phyloP scores from a whole-genome alignment of 176 grass and related monocot genomes.

The Ampelocalamus luodianensis region DNA sequence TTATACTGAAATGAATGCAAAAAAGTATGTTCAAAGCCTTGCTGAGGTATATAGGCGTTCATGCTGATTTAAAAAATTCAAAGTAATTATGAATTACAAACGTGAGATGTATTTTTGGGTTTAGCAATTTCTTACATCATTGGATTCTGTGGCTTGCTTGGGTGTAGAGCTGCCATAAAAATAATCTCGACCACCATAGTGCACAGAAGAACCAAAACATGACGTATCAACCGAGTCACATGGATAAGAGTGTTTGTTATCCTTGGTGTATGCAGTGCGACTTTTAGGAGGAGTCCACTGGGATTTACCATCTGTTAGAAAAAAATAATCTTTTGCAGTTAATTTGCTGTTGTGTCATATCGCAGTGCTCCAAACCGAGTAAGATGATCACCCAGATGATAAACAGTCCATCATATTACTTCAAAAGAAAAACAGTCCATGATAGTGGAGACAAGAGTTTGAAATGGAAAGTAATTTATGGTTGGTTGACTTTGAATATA shows the following conservation, averaged over 20 bases:
- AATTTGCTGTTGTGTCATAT: not conserved
- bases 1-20: conserved; percentile 55
- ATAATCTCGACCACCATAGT: conserved; percentile 93
- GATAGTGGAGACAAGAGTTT: not conserved
- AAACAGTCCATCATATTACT: not conserved
- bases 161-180: conserved; percentile 64
- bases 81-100: conserved; percentile 17
- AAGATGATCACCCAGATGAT: conserved; percentile 25
- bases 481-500: conserved; percentile 1
- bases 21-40: conserved; percentile 10
- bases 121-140: conserved; percentile 42
- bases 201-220: conserved; percentile 79
- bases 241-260: conserved; percentile 45
- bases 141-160: conserved; percentile 47
- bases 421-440: not conserved
- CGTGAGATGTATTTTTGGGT: not conserved
- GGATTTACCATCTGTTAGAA: conserved; percentile 57
- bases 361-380: conserved; percentile 22
- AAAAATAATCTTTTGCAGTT: conserved; percentile 34
- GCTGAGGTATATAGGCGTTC: conserved; percentile 15
- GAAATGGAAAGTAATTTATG: not conserved
- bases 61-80: not conserved
- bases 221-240: conserved; percentile 58
- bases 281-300: conserved; percentile 60
- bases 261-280: conserved; percentile 45